Evolutionary conservation across 2,329 filamentous ascomycete species (phyloP), one percentile per base, ranked within the genome.

Genomic region (Corynespora cassiicola): DNA sequence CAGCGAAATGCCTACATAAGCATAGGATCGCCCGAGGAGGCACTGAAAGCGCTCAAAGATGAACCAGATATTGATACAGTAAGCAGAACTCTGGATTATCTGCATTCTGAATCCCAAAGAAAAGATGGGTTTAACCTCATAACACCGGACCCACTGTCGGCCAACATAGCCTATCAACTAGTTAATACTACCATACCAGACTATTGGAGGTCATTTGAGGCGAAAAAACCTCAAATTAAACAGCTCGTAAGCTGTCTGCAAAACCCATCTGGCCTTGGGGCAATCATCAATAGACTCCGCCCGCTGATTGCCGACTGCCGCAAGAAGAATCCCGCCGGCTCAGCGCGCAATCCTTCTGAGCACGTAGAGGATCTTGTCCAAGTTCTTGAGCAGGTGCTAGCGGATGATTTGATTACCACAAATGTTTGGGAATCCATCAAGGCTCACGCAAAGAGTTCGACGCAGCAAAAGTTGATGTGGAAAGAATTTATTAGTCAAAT

Each of bases 231-330:
- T n/a, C 44, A 59, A 12, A 25, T 39, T 16, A 40, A 45, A 25
- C 65, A 79, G 2, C 69, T 97, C 11, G 53, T 88, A 1, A 65
- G 70, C 42, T 88, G 84, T 57, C 71, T 99, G 5, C 78, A 77
- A 39, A 96, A 84, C 58, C 75, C 94, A 11, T 78, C 85, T 2
- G 91, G 90, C 0, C 66, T 96, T 20, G 92, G 90, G 45, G 86
- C 88, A n/a, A 62, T 91, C 18, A 65, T 90, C 7, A 77, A 84
- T n/a, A 82, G 86, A 36, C 70, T 95, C 19, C 83, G 81, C 42
- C 75, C 78, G 14, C 71, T 88, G 12, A 76, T 85, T 31, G 45
- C 58, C 36, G 54, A 68, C 6, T 50, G 53, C 44, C 55, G 50
- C 19, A 57, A 69, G 32, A 67, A 64, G 38, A 68, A 70, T 30